Evolutionary conservation across 352 stramenopile species (phyloP).

Genomic region (Globisporangium irregulare): DNA sequence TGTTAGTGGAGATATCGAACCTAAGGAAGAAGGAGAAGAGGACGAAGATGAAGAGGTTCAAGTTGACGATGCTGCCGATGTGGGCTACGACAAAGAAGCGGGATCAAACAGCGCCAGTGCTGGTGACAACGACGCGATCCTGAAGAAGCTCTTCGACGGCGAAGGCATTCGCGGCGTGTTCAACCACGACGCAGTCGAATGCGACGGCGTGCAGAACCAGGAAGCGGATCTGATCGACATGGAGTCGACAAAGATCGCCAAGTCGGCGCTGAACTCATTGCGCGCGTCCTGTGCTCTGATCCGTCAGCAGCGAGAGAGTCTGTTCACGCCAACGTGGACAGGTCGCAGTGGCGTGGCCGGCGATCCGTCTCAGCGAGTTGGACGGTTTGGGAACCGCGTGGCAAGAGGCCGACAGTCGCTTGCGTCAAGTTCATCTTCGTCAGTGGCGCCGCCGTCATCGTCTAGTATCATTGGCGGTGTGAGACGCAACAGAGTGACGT

Average conservation of each 20-base stretch:
- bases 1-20: neutral
- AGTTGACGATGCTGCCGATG: neutral
- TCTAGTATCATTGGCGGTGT: neutral
- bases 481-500: neutral
- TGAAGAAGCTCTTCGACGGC: slow-evolving; percentile 90
- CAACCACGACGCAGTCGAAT: slow-evolving; percentile 93
- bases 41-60: slow-evolving; percentile 20
- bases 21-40: slow-evolving; percentile 17
- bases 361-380: slow-evolving; percentile 49
- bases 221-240: slow-evolving; percentile 91
- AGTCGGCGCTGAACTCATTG: slow-evolving; percentile 79
- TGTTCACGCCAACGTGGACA: slow-evolving; percentile 79
- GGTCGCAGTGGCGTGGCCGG: slow-evolving; percentile 66
- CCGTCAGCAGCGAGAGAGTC: slow-evolving; percentile 52
- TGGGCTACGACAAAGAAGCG: neutral
- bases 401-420: slow-evolving; percentile 22
- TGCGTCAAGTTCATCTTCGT: slow-evolving; percentile 7
- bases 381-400: slow-evolving; percentile 43
- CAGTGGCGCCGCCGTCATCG: slow-evolving; percentile 12
- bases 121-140: slow-evolving; percentile 82
- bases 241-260: slow-evolving; percentile 87
- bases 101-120: slow-evolving; percentile 13
- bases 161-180: slow-evolving; percentile 93
- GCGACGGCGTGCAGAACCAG: slow-evolving; percentile 81
- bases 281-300: slow-evolving; percentile 75